Base-by-base conservation (phyloP, 345 rosid genomes). In the Melastoma malabathricum region DNA sequence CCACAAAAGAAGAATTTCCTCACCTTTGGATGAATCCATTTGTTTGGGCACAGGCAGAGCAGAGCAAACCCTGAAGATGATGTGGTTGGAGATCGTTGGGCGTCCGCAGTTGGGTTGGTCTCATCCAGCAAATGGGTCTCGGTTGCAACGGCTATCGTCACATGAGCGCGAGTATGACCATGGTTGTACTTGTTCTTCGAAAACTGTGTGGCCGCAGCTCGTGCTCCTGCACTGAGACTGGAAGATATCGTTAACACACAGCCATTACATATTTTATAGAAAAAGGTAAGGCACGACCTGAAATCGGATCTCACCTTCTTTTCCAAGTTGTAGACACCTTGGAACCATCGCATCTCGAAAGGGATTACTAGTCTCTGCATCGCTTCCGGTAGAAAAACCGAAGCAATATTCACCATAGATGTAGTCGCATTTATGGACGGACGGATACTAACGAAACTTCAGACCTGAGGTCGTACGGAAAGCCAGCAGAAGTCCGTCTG, bases 341-440 rank as follows among this genome's bases (percentile, higher is more conserved):
- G 95, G 69, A 47, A 77, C 12, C 95, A 96, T 31, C 96, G 75
- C 98, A 90, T 87, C 81, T 90, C 98, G 58, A 86, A 90, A 19
- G 96, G 98, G 59, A 90, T 55, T 49, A 87, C 45, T 63, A 90
- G 62, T 72, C 70, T 87, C 96, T 90, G 66, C 31, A 65, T 16
- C 22, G 1, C 17, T 29, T 39, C 23, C 20, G 19, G n/a, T 39
- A 60, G 31, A 44, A 57, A 9, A 44, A 9, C 16, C 4, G 50
- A 23, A 49, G 54, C 44, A 39, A 43, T 34, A 39, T 57, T 18
- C 49, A 22, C 18, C 14, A n/a, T 15, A 25, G 14, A 51, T 31
- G 22, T 5, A n/a, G 20, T 34, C 12, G 41, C 41, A 5, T 12
- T 34, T 34, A 34, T 22, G 25, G 25, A 22, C 41, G 12, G 41